Percentiles rank a stretch among this genome's conserved stretches.
Conservation (phyloP, 495 filamentous ascomycete genomes). For the Aeminium ludgeri region DNA sequence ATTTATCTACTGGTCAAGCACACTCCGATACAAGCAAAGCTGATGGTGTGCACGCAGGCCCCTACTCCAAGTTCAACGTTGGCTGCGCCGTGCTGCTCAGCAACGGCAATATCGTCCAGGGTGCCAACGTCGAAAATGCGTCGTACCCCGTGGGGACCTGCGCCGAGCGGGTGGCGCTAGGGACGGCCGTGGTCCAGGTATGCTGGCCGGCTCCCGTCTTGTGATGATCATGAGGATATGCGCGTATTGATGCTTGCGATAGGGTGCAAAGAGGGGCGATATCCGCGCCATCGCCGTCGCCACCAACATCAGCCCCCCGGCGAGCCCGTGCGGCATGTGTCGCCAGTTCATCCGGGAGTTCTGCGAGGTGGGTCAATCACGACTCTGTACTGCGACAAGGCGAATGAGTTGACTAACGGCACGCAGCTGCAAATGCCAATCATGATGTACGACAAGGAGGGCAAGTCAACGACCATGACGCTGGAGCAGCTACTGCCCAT, state of each 20-base stretch:
- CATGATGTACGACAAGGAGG: constrained; percentile 79
- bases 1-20: not conserved
- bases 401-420: not conserved
- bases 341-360: constrained; percentile 32
- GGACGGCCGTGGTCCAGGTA: constrained; percentile 49
- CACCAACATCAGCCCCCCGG: constrained; percentile 44
- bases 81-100: constrained; percentile 62
- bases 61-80: constrained; percentile 86
- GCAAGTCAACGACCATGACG: constrained; percentile 49
- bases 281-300: constrained; percentile 79
- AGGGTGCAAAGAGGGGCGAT: constrained; percentile 35
- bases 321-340: constrained; percentile 37
- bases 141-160: constrained; percentile 83
- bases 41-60: constrained; percentile 32
- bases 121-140: constrained; percentile 91
- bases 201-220: not conserved
- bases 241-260: not conserved
- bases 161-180: constrained; percentile 78
- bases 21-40: not conserved
- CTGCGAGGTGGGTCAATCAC: constrained; percentile 20
- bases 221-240: constrained; percentile 22
- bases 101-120: constrained; percentile 32
- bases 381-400: too few relatives aligned
- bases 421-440: constrained; percentile 49
- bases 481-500: constrained; percentile 31